These are phyloP conservation scores for Hirsutella thompsonii DNA, from an alignment of 2,329 filamentous ascomycete species.

Conservation along the genomic window DNA sequence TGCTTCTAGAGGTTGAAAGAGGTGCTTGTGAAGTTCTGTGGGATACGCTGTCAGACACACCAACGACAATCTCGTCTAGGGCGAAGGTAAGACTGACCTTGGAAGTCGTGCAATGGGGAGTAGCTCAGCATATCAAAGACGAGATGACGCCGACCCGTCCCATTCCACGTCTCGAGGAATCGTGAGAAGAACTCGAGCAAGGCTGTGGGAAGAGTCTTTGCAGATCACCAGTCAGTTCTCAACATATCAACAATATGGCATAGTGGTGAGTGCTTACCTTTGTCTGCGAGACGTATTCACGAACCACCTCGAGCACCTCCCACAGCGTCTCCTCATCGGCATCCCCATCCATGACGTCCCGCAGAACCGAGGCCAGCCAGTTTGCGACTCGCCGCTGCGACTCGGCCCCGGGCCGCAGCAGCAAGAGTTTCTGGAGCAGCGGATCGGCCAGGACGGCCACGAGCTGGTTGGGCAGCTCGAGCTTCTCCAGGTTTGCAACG, in stretches of 20 bases:
- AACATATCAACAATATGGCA: no score
- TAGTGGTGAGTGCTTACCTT: no score
- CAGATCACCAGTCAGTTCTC: no score
- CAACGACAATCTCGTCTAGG: neutral
- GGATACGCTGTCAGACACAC: neutral
- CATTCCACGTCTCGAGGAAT: conserved; percentile 51
- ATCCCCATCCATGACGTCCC: conserved; percentile 41
- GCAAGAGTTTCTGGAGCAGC: conserved; percentile 63
- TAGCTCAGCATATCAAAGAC: conserved; percentile 47
- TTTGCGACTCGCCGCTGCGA: conserved; percentile 39
- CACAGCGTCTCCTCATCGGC: conserved; percentile 32
- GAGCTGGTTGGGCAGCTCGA: conserved; percentile 72
- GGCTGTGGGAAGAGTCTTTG: conserved; percentile 35
- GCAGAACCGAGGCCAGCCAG: conserved; percentile 44
- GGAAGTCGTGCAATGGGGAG: conserved; percentile 40
- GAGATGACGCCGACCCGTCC: conserved; percentile 34
- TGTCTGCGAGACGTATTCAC: conserved; percentile 40
- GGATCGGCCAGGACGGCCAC: conserved; percentile 65
- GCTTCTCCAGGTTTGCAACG: conserved; percentile 59
- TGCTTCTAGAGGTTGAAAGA: conserved; percentile 38
- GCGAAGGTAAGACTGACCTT: conserved; percentile 26
- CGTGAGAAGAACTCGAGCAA: conserved; percentile 34
- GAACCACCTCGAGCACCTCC: conserved; percentile 42
- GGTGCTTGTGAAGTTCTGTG: conserved; percentile 35
- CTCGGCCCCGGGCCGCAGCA: conserved; percentile 45